Conservation (phyloP, 352 stramenopile species). For the Globisporangium cederbergense region DNA sequence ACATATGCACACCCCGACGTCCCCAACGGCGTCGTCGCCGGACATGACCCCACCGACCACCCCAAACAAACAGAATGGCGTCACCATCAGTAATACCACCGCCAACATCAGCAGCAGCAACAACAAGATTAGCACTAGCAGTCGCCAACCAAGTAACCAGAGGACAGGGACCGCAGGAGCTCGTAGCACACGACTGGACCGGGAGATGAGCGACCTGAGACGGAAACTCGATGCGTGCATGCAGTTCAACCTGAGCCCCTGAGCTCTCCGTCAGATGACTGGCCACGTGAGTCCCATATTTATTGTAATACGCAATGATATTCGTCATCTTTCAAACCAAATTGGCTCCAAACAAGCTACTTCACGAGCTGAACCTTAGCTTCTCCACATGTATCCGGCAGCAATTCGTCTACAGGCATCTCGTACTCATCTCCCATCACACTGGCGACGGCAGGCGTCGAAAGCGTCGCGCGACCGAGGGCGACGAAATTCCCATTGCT, state of each 20-base stretch:
- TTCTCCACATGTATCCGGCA: constrained; percentile 1
- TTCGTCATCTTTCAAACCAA: constrained; percentile 4
- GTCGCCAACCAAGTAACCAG: constrained; percentile 9
- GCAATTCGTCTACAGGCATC: constrained; percentile 1
- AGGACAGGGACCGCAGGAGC: constrained; percentile 6
- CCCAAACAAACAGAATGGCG: constrained; percentile 14
- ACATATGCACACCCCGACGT: constrained; percentile 35
- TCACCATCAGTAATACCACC: constrained; percentile 15
- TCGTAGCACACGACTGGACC: constrained; percentile 37
- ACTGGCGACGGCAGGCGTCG: constrained; percentile 10
- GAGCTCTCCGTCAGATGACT: neutral
- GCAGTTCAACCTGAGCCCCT: constrained; percentile 11
- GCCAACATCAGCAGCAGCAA: constrained; percentile 11
- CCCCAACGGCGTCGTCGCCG: constrained; percentile 51
- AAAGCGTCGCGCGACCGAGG: neutral
- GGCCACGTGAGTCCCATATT: neutral
- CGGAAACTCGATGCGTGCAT: constrained; percentile 64
- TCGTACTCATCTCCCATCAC: neutral
- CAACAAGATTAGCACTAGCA: constrained; percentile 25
- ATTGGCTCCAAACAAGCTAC: neutral
- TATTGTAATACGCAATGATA: constrained; percentile 10
- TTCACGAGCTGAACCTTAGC: neutral
- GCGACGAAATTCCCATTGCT: neutral
- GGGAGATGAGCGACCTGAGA: constrained; percentile 49
- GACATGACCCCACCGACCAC: constrained; percentile 42